These are phyloP conservation scores for Anthostomella pinea DNA, from an alignment of 2,329 filamentous ascomycete genomes.

Conservation along the genomic window DNA sequence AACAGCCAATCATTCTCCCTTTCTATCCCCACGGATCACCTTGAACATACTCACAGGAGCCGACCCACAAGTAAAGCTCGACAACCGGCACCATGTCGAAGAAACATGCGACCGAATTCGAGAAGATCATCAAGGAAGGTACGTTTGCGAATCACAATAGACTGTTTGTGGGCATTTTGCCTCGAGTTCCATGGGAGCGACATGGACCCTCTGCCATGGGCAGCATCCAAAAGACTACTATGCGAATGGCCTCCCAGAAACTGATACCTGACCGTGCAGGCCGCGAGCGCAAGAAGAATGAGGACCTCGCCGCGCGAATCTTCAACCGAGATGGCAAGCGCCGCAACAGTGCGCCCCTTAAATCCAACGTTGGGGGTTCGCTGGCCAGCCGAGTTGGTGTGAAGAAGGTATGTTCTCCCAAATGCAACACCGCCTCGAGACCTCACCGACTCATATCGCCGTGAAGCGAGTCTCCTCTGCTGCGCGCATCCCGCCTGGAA, in stretches of 20 bases:
- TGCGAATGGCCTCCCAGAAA: constrained; percentile 1
- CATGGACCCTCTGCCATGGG: too few relatives aligned
- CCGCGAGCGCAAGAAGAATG: constrained; percentile 68
- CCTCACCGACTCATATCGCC: constrained; percentile 23
- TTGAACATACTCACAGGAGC: too few relatives aligned
- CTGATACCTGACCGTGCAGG: constrained; percentile 35
- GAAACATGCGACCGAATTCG: constrained; percentile 47
- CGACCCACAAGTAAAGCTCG: too few relatives aligned
- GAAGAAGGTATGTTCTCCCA: constrained; percentile 55
- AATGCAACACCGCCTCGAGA: constrained; percentile 3
- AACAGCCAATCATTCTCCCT: not conserved
- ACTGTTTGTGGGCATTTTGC: too few relatives aligned
- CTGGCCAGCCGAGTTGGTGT: constrained; percentile 72
- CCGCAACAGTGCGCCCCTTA: constrained; percentile 54
- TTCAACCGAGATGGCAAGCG: constrained; percentile 59
- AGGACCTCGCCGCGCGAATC: constrained; percentile 69
- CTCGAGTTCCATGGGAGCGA: too few relatives aligned
- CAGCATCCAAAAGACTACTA: too few relatives aligned
- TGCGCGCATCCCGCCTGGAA: constrained; percentile 42
- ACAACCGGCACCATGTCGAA: constrained; percentile 37
- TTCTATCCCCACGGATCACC: too few relatives aligned
- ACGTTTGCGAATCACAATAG: too few relatives aligned
- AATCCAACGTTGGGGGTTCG: constrained; percentile 47
- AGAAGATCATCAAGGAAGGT: constrained; percentile 56
- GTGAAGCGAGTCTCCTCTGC: constrained; percentile 32